Evolutionary conservation across 352 stramenopile species (phyloP), one percentile per base, ranked within the genome.

Genomic region (Phytopythium litorale): DNA sequence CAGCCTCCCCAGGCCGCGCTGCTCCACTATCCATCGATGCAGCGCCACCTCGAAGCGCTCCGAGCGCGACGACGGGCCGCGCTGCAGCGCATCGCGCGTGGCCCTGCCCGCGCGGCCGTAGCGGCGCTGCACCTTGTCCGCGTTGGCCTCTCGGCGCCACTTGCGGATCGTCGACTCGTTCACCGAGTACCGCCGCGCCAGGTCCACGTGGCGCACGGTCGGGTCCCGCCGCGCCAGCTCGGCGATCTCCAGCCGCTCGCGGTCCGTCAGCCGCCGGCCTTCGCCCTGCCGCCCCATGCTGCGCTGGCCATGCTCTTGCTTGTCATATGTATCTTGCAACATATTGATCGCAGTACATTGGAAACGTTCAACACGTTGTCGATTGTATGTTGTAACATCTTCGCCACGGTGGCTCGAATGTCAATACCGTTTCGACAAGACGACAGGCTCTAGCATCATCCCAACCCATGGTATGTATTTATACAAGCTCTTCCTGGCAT

Each of bases 111-210:
- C 54, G 12, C 42, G 46, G 28, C 80, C 52, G 61, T 84, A 81
- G 28, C 78, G 75, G 53, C 68, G 59, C 30, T 79, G 66, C 56
- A 84, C 71, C 42, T 71, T 72, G 32, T 70, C 40, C 23, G 73
- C 71, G 58, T 84, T 81, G 23, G 25, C 53, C 45, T 73, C 54
- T 30, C 56, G 61, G 16, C 75, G 75, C 75, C 75, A 84, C 56
- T 81, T 84, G 64, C 76, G 75, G 63, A 87, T 85, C n/a, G 78
- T 83, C 25, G 78, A 81, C 63, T 80, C 75, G 57, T 81, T 81
- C 30, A 87, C 76, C 56, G 63, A 63, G 67, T 80, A 87, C 60
- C 65, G 71, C 58, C 55, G 55, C 8, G 75, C 78, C 43, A 84
- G 72, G 60, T 81, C 72, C 16, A 83, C 75, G 63, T 87, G 75